Evolutionary conservation across 495 filamentous ascomycete species (phyloP).

Genomic region (Podospora fimiseda): DNA sequence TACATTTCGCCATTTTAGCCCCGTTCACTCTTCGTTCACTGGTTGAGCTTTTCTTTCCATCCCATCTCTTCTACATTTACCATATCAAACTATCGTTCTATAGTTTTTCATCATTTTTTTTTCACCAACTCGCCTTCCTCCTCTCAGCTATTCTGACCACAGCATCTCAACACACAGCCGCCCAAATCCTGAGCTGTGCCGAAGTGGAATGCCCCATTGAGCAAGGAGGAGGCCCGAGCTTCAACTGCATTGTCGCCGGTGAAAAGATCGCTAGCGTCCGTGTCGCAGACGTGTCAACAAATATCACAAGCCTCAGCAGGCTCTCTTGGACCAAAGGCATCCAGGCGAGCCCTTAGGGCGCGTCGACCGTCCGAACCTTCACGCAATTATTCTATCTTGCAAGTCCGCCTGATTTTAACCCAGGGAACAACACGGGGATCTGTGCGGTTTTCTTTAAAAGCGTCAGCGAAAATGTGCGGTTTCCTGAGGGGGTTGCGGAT

Average conservation of each 20-base stretch:
- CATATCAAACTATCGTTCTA: not conserved
- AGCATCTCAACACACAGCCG: not conserved
- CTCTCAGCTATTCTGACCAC: slow-evolving; percentile 1
- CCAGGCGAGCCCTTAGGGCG: not conserved
- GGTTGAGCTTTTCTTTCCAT: not conserved
- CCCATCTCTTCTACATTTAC: not conserved
- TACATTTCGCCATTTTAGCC: too few species aligned
- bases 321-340: slow-evolving; percentile 5
- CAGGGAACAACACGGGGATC: not conserved
- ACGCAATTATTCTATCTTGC: slow-evolving; percentile 8
- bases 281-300: not conserved
- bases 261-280: not conserved
- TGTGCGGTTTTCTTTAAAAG: slow-evolving; percentile 8
- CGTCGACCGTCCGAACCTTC: not conserved
- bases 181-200: slow-evolving; percentile 6
- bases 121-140: too few species aligned
- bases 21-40: too few species aligned
- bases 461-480: not conserved
- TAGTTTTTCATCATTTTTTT: not conserved
- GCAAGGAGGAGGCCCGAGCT: not conserved
- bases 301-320: not conserved
- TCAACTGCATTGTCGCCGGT: not conserved
- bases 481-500: not conserved
- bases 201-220: slow-evolving; percentile 8
- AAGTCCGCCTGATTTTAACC: not conserved